Evolutionary conservation across 371 early-diverging fungal genomes (phyloP).

Genomic region (Capillidium rhysosporum): DNA sequence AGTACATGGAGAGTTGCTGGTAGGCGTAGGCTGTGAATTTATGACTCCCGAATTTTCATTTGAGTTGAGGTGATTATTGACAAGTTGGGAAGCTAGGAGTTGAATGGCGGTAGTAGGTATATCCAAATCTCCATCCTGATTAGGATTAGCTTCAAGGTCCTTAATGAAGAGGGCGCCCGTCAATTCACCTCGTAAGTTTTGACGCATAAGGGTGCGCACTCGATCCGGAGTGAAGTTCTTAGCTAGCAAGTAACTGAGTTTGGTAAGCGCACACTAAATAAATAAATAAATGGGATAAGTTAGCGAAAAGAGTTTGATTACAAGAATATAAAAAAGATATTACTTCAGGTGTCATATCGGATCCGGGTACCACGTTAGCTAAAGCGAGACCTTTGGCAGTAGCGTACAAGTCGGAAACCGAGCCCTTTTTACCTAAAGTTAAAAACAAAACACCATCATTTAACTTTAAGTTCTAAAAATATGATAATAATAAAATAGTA

Average conservation of each 20-base stretch:
- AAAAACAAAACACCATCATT: not conserved
- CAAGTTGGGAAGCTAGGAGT: constrained; percentile 25
- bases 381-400: constrained; percentile 67
- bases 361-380: constrained; percentile 81
- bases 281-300: too few species aligned
- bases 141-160: constrained; percentile 13
- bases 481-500: not conserved
- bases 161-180: constrained; percentile 18
- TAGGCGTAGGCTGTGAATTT: not conserved
- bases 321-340: not conserved
- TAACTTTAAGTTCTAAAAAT: too few species aligned
- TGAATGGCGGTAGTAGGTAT: constrained; percentile 24
- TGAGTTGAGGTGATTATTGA: not conserved
- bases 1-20: constrained; percentile 2
- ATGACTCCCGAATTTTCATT: constrained; percentile 5
- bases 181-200: constrained; percentile 82
- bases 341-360: constrained; percentile 93
- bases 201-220: constrained; percentile 59
- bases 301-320: not conserved
- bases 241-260: constrained; percentile 80
- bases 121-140: constrained; percentile 32
- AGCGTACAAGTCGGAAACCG: constrained; percentile 79
- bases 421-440: constrained; percentile 41
- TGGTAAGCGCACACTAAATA: constrained; percentile 82
- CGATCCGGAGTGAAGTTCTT: constrained; percentile 26